These are phyloP conservation scores for Avena atlantica DNA, from an alignment of 176 grass and related monocot species.

Conservation along the genomic window DNA sequence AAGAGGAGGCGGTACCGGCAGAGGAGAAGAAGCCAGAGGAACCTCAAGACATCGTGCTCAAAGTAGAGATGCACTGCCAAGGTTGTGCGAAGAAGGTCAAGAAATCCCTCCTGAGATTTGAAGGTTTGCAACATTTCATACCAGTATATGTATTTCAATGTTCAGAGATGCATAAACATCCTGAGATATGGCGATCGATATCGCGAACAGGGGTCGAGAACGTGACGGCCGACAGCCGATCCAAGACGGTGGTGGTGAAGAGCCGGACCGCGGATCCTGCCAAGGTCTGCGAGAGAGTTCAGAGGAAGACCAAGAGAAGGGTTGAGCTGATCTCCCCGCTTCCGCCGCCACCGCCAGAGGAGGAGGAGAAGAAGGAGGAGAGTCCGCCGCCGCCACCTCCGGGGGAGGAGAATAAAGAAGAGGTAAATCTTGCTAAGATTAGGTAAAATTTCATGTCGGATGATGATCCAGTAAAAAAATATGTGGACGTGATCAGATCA, in stretches of 20 bases:
- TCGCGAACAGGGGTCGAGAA: constrained; percentile 57
- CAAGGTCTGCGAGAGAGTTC: constrained; percentile 67
- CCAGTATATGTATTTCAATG: neutral
- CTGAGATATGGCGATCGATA: neutral
- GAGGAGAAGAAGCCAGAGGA: constrained; percentile 41
- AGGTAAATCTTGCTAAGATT: constrained; percentile 41
- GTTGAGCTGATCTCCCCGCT: constrained; percentile 76
- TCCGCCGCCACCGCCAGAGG: constrained; percentile 36
- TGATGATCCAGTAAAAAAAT: neutral
- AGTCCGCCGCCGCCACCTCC: constrained; percentile 32
- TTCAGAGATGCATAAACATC: neutral
- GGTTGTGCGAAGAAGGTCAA: constrained; percentile 74
- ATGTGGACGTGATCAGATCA: neutral
- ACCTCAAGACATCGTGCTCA: constrained; percentile 64
- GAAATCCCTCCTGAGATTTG: constrained; percentile 54
- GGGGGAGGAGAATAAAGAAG: constrained; percentile 47
- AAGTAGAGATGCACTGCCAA: constrained; percentile 82
- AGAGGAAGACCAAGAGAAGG: constrained; percentile 68
- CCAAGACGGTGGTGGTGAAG: constrained; percentile 70
- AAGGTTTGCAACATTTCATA: constrained; percentile 42
- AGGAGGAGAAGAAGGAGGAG: constrained; percentile 58
- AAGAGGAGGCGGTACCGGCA: constrained; percentile 21
- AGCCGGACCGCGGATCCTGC: constrained; percentile 54
- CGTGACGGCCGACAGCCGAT: constrained; percentile 61
- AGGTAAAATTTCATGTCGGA: neutral